Base-by-base conservation (phyloP, 257 asterid species). In the Gentiana dahurica region DNA sequence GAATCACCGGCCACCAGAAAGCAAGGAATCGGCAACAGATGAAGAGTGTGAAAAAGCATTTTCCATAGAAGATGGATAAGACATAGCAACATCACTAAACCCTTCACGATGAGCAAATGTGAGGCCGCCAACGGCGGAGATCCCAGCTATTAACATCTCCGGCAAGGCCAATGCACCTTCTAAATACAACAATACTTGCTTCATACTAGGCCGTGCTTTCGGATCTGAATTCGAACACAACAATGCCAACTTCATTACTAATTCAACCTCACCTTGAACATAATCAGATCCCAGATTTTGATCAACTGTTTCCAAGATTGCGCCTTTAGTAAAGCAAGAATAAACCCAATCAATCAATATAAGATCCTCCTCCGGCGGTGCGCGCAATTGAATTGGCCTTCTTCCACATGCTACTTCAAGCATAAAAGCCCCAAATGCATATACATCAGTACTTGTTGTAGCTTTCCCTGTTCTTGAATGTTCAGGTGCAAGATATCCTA, bases 211-310 rank as follows among this genome's bases (percentile, higher is more conserved):
- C 68, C 87, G 64, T 3, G 36, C 70, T 15, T 1, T 0, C 0
- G 66, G 82, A 1, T 77, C 74, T 8, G 69, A 45, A 47, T 71
- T 60, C 5, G 80, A 80, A 57, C 87, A 83, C 64, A 77, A 36
- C 43, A 80, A 3, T 5, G 85, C 92, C 12, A 83, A 56, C 54
- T 83, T 79, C 75, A 83, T 37, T 32, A 78, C 79, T 76, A 74
- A 36, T 64, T 74, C 59, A 2, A 39, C 85, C 76, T 78, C 79
- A 6, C 45, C 56, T 15, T 49, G 61, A 6, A 71, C 65, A 35
- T 61, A 74, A 6, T 62, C 53, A 3, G 59, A 75, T 15, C 61
- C 68, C 70, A 83, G 13, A 46, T 71, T 74, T 7, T 12, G 63
- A 43, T 83, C 93, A 54, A 78, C 80, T 39, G 68, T 81, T 6